A percentile compares a stretch with the other conserved stretches of the same genome.
Conservation (phyloP, 306 rosid species). For the Biancaea sappan region DNA sequence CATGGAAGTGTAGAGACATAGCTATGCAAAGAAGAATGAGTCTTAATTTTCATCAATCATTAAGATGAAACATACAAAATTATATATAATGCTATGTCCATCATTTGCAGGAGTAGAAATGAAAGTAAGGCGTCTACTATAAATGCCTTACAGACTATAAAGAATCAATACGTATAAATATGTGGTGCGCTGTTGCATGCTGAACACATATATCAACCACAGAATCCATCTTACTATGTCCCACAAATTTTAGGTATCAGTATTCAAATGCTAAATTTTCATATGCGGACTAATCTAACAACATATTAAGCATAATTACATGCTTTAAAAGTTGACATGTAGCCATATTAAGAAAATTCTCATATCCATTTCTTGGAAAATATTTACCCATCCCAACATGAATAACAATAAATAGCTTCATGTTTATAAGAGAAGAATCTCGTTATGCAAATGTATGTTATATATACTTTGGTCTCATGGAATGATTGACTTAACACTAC, state of each 20-base stretch:
- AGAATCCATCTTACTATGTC: background rate
- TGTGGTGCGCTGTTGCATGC: background rate
- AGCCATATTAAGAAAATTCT: background rate
- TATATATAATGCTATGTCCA: background rate
- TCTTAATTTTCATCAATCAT: constrained; percentile 4
- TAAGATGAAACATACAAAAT: background rate
- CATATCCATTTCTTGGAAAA: background rate
- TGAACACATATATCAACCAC: background rate
- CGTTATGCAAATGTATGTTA: background rate
- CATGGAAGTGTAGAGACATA: background rate
- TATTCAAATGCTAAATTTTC: constrained; percentile 12
- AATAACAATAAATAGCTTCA: background rate
- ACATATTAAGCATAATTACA: constrained; percentile 3
- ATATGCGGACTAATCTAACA: background rate
- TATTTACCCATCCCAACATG: background rate
- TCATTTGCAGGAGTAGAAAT: constrained; percentile 19
- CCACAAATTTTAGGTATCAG: background rate
- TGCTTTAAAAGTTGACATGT: background rate
- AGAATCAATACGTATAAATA: background rate
- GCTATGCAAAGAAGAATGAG: background rate
- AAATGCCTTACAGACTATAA: background rate
- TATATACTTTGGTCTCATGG: too few species aligned
- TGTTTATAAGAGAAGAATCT: background rate
- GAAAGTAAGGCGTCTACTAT: constrained; percentile 19
- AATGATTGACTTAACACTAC: background rate